phyloP scores from a whole-genome alignment of 352 stramenopile species.

The Phytopythium mirpurense region DNA sequence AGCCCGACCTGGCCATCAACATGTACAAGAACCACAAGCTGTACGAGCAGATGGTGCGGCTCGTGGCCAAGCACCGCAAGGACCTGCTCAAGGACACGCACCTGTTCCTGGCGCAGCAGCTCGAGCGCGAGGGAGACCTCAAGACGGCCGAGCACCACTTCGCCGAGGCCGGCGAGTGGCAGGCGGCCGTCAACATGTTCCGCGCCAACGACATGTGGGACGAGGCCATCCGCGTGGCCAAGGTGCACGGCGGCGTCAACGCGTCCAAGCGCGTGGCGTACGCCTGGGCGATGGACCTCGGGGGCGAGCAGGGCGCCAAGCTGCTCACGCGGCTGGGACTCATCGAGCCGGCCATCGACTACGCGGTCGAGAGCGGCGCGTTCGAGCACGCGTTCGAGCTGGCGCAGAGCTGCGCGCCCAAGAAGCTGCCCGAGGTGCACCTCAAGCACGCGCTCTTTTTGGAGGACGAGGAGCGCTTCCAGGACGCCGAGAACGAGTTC shows the following conservation, averaged over 20 bases:
- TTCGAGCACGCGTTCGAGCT: conserved; percentile 94
- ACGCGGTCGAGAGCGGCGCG: conserved; percentile 87
- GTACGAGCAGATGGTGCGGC: conserved; percentile 94
- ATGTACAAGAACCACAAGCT: conserved; percentile 97
- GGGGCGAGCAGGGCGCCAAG: conserved; percentile 87
- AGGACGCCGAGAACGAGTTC: conserved; percentile 90
- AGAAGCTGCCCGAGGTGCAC: conserved; percentile 90
- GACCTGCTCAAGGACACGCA: conserved; percentile 93
- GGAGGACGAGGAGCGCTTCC: conserved; percentile 92
- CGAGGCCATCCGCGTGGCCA: conserved; percentile 92
- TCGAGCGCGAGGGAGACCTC: conserved; percentile 91
- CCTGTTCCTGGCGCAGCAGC: conserved; percentile 88
- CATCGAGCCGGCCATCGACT: conserved; percentile 93
- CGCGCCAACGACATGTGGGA: conserved; percentile 93
- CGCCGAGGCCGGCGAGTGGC: conserved; percentile 87
- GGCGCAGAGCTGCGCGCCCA: conserved; percentile 72
- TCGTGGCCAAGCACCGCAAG: conserved; percentile 92
- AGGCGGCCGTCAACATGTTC: conserved; percentile 94
- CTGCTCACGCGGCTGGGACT: conserved; percentile 89
- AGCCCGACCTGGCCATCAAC: conserved; percentile 91
- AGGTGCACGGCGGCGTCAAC: conserved; percentile 89
- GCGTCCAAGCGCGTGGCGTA: conserved; percentile 92
- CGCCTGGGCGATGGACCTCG: conserved; percentile 89
- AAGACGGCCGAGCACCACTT: conserved; percentile 94
- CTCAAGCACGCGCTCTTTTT: conserved; percentile 92